phyloP scores from a whole-genome alignment of 768 basidiomycete species.

The Termitomyces sp. region DNA sequence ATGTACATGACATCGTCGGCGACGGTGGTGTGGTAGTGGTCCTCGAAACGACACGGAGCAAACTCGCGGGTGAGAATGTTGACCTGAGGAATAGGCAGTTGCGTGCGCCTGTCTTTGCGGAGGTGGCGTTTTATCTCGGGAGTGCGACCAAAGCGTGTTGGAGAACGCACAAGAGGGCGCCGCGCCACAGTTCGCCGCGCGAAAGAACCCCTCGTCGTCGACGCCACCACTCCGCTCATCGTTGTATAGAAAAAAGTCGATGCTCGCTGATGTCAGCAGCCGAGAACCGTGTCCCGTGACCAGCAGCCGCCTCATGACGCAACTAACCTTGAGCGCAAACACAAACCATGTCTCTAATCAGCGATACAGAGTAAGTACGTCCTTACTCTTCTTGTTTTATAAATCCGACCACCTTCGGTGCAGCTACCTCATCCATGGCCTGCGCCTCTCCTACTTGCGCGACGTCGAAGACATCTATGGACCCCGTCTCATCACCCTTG shows the following conservation, averaged over 20 bases:
- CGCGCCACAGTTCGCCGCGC: neutral
- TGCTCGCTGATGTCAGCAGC: neutral
- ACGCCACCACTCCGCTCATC: neutral
- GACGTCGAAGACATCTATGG: conserved; percentile 86
- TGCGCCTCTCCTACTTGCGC: conserved; percentile 83
- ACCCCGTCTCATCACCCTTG: conserved; percentile 72
- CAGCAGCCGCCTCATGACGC: too few relatives aligned
- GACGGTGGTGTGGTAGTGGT: conserved; percentile 82
- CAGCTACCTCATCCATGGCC: conserved; percentile 73
- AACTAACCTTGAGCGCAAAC: too few relatives aligned
- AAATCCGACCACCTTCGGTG: neutral
- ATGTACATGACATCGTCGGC: conserved; percentile 92
- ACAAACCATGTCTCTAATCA: conserved; percentile 51
- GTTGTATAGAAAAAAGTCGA: neutral
- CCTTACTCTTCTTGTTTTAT: neutral
- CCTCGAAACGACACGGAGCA: conserved; percentile 63
- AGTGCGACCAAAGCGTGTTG: conserved; percentile 44
- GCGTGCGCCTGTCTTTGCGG: conserved; percentile 38
- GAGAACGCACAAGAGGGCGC: conserved; percentile 2
- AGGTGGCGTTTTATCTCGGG: conserved; percentile 41
- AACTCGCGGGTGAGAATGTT: conserved; percentile 63
- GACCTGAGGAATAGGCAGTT: conserved; percentile 72
- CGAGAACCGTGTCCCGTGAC: neutral
- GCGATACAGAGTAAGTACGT: conserved; percentile 59
- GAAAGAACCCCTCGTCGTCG: neutral